Conservation (phyloP, 2,329 filamentous ascomycete species). For the Grosmannia huntii region DNA sequence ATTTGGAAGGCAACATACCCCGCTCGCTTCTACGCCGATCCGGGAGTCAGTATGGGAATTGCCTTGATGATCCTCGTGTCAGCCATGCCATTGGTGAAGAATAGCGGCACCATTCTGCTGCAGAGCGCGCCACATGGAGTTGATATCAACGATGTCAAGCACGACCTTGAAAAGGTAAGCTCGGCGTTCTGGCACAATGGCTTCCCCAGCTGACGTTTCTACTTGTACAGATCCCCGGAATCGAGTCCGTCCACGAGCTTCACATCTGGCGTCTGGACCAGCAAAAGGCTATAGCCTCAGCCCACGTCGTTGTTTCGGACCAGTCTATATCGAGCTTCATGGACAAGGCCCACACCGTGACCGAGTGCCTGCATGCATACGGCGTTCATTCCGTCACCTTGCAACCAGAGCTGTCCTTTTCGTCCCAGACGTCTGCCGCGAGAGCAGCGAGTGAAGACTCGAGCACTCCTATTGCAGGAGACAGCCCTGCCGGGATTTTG, state of each 20-base stretch:
- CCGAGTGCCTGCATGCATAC: conserved; percentile 59
- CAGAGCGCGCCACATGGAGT: conserved; percentile 52
- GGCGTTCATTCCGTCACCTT: conserved; percentile 60
- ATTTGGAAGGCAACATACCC: conserved; percentile 52
- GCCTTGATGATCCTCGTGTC: conserved; percentile 59
- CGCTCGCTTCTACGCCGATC: conserved; percentile 57
- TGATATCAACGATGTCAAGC: conserved; percentile 47
- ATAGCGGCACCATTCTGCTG: conserved; percentile 52
- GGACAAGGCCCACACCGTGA: conserved; percentile 46
- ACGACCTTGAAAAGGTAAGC: conserved; percentile 52
- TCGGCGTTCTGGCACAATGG: not conserved
- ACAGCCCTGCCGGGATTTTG: not conserved
- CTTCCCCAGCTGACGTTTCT: not conserved
- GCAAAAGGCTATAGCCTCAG: conserved; percentile 54
- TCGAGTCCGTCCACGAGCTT: conserved; percentile 56
- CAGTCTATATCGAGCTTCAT: conserved; percentile 45
- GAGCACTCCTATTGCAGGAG: not conserved
- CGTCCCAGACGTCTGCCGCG: not conserved
- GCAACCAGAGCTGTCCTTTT: conserved; percentile 44
- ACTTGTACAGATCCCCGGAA: conserved; percentile 42
- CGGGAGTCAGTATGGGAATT: conserved; percentile 55
- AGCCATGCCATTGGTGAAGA: conserved; percentile 48
- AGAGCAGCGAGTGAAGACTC: not conserved
- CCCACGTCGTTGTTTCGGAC: conserved; percentile 52
- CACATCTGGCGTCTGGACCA: conserved; percentile 66